These are phyloP conservation scores for Trichoderma atroviride DNA, from an alignment of 2,329 filamentous ascomycete species.

Conservation along the genomic window DNA sequence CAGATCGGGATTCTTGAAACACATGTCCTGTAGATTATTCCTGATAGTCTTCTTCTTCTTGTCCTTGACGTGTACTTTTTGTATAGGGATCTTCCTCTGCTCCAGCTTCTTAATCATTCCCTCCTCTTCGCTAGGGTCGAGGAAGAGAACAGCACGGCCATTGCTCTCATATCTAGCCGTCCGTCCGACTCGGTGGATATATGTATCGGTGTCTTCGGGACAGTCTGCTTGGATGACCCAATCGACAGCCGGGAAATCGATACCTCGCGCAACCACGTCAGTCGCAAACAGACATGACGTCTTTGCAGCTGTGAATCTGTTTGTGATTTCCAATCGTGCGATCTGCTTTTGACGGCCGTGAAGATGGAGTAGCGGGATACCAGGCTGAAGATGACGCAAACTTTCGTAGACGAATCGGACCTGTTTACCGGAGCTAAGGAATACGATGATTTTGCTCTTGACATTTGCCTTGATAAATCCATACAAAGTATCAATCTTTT, in stretches of 20 bases:
- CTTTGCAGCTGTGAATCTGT: conserved; percentile 78
- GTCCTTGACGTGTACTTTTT: conserved; percentile 81
- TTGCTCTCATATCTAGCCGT: conserved; percentile 92
- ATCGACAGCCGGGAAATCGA: conserved; percentile 95
- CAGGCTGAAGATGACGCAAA: conserved; percentile 90
- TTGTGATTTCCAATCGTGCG: conserved; percentile 83
- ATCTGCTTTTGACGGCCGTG: conserved; percentile 93
- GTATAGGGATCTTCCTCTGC: conserved; percentile 86
- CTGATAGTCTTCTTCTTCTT: conserved; percentile 88
- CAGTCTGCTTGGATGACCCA: conserved; percentile 99
- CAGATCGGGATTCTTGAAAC: conserved; percentile 89
- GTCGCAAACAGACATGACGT: conserved; percentile 91
- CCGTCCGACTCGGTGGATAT: conserved; percentile 93
- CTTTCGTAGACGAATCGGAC: conserved; percentile 95
- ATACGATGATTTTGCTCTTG: conserved; percentile 93
- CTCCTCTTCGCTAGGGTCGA: conserved; percentile 88
- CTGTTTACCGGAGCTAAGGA: conserved; percentile 92
- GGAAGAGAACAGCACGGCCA: conserved; percentile 84
- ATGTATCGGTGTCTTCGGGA: conserved; percentile 94
- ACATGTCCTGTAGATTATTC: conserved; percentile 88
- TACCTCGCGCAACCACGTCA: conserved; percentile 88
- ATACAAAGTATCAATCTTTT: conserved; percentile 91
- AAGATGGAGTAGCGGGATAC: conserved; percentile 88
- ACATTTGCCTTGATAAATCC: conserved; percentile 90
- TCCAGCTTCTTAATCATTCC: conserved; percentile 87